These are phyloP conservation scores for Fusarium tjaetaba DNA, from an alignment of 2,329 filamentous ascomycete genomes.

Conservation along the genomic window DNA sequence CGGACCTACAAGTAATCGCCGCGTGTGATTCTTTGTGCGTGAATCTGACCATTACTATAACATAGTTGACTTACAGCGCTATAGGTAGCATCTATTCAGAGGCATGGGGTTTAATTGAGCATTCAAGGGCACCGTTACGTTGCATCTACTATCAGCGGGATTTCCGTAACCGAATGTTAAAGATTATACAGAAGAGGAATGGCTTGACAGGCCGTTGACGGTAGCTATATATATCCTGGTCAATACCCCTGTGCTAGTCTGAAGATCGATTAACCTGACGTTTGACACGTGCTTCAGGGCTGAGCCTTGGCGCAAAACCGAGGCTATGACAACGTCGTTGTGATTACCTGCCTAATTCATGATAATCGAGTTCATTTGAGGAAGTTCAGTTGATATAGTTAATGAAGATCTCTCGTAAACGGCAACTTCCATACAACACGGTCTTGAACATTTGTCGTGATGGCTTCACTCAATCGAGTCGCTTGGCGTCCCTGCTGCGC, in stretches of 20 bases:
- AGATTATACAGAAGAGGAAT: background rate
- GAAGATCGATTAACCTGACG: background rate
- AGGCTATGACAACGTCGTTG: background rate
- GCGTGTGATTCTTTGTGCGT: background rate
- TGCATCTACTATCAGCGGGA: background rate
- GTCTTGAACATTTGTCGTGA: background rate
- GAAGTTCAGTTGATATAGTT: background rate
- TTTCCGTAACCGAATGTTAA: background rate
- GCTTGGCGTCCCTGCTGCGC: background rate
- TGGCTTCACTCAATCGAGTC: background rate
- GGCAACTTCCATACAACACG: background rate
- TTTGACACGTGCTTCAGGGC: conserved; percentile 1
- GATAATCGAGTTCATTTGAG: background rate
- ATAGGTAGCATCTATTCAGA: background rate
- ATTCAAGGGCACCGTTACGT: background rate
- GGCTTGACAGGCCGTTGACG: background rate
- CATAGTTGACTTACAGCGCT: background rate
- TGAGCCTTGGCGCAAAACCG: background rate
- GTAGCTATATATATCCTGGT: background rate
- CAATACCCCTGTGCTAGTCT: background rate
- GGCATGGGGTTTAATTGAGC: background rate
- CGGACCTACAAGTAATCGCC: background rate
- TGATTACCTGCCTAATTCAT: background rate
- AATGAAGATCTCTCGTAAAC: background rate
- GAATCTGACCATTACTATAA: background rate